phyloP scores from a whole-genome alignment of 345 rosid genomes.

The Camelina laxa region DNA sequence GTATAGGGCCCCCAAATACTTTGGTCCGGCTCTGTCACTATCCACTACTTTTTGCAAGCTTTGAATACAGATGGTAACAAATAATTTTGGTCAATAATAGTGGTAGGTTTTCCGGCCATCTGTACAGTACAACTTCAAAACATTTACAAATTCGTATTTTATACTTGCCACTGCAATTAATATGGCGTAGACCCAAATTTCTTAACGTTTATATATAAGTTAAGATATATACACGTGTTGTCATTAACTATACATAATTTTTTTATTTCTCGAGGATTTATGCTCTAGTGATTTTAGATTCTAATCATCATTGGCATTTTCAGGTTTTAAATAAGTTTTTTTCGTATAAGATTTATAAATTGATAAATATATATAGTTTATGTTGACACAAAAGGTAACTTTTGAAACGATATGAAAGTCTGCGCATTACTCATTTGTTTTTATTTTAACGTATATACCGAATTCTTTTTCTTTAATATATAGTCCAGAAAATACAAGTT shows the following conservation, averaged over 20 bases:
- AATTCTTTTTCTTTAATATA: not conserved
- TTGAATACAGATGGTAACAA: constrained; percentile 12
- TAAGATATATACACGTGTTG: not conserved
- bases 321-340: not conserved
- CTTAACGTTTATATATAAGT: not conserved
- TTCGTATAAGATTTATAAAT: not conserved
- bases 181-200: not conserved
- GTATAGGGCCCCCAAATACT: too few relatives aligned
- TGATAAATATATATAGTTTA: constrained; percentile 11
- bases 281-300: constrained; percentile 14
- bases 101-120: not conserved
- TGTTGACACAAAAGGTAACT: constrained; percentile 21
- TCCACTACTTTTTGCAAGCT: constrained; percentile 5
- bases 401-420: constrained; percentile 11
- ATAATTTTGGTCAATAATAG: not conserved
- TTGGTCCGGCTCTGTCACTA: too few relatives aligned
- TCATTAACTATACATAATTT: not conserved
- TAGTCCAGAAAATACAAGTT: constrained; percentile 5
- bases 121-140: not conserved
- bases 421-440: not conserved
- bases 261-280: not conserved
- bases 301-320: not conserved
- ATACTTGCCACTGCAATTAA: not conserved
- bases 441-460: not conserved
- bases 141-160: not conserved